Evolutionary conservation across 2,329 filamentous ascomycete species (phyloP).

Genomic region (Chaetothyriales sp.): DNA sequence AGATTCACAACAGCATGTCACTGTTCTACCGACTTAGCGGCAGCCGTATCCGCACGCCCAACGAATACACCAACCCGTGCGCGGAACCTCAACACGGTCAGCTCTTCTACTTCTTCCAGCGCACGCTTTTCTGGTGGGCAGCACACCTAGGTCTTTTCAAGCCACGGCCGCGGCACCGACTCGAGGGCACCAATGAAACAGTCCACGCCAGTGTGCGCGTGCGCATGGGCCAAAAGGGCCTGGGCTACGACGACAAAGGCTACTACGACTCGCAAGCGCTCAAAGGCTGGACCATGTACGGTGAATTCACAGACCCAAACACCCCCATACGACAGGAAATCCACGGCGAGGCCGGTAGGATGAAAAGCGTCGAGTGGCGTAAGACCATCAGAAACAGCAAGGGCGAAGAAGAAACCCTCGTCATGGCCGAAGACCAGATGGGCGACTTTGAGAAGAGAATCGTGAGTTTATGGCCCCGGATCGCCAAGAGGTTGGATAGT

Average conservation of each 20-base stretch:
- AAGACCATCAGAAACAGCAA: slow-evolving; percentile 7
- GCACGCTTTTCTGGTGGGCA: slow-evolving; percentile 6
- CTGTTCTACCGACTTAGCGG: slow-evolving; percentile 15
- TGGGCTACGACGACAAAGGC: slow-evolving; percentile 36
- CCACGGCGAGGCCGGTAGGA: slow-evolving; percentile 13
- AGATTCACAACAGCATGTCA: slow-evolving; percentile 18
- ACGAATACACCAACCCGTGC: slow-evolving; percentile 16
- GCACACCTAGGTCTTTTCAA: background rate
- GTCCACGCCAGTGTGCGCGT: slow-evolving; percentile 43
- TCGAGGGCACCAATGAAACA: slow-evolving; percentile 42
- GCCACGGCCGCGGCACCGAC: slow-evolving; percentile 8
- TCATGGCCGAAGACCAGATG: slow-evolving; percentile 15
- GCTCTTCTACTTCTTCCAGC: slow-evolving; percentile 4
- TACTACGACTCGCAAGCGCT: slow-evolving; percentile 36
- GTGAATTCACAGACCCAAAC: slow-evolving; percentile 11
- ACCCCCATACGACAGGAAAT: slow-evolving; percentile 11
- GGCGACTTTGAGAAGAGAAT: slow-evolving; percentile 13
- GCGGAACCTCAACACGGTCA: slow-evolving; percentile 9
- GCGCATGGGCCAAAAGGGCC: slow-evolving; percentile 38
- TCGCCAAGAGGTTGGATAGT: slow-evolving; percentile 9
- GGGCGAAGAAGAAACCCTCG: slow-evolving; percentile 6
- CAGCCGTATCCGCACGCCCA: slow-evolving; percentile 14
- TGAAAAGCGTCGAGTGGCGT: slow-evolving; percentile 16
- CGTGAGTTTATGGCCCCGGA: slow-evolving; percentile 13
- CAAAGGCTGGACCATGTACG: slow-evolving; percentile 14